Conservation (phyloP, 371 early-diverging fungal species). For the Chytridium lagenaria region DNA sequence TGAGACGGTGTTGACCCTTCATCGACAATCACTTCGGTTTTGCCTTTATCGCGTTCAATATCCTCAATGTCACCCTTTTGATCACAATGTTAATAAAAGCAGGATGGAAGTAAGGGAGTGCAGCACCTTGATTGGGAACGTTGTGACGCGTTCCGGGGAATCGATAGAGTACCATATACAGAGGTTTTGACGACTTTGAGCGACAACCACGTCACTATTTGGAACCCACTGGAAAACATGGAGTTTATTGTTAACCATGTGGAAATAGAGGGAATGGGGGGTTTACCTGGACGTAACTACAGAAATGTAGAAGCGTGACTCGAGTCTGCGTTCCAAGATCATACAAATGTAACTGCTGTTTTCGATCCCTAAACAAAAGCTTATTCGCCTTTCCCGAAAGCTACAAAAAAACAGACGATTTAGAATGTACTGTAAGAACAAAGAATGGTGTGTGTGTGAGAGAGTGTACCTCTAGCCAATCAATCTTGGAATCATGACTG, state of each 20-base stretch:
- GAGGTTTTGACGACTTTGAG: constrained; percentile 57
- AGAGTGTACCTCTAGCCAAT: constrained; percentile 63
- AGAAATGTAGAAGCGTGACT: constrained; percentile 54
- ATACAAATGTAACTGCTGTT: constrained; percentile 58
- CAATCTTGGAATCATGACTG: constrained; percentile 58
- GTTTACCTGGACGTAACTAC: constrained; percentile 59
- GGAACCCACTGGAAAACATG: constrained; percentile 73
- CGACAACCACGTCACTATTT: constrained; percentile 62
- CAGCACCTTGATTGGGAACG: constrained; percentile 64
- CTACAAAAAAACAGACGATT: constrained; percentile 37
- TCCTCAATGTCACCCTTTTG: constrained; percentile 64
- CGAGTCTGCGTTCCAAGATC: constrained; percentile 52
- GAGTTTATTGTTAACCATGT: neutral
- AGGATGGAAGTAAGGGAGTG: too few species aligned
- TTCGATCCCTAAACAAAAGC: constrained; percentile 60
- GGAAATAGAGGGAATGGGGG: neutral
- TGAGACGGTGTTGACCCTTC: constrained; percentile 65
- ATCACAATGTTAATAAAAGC: too few species aligned
- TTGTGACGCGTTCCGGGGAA: constrained; percentile 61
- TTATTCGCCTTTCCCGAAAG: constrained; percentile 63
- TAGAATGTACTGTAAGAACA: too few species aligned
- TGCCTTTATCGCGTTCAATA: constrained; percentile 59
- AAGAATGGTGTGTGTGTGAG: too few species aligned
- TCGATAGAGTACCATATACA: constrained; percentile 67
- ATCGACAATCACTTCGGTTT: constrained; percentile 64